Evolutionary conservation across 768 basidiomycete species (phyloP).

Genomic region (Cubamyces sp.): DNA sequence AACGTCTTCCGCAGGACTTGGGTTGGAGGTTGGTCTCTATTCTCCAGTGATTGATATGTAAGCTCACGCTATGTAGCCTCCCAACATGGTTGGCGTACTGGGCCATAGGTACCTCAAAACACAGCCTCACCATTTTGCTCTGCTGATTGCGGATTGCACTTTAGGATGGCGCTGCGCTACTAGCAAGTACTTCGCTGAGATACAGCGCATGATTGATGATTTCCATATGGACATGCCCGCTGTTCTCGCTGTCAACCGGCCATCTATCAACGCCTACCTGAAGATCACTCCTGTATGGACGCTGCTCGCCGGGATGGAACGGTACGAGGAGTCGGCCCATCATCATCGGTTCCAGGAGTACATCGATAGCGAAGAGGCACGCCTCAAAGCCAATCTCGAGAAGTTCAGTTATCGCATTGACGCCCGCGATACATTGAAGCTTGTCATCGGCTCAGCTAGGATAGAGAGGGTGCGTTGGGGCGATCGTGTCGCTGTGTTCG

Average conservation of each 20-base stretch:
- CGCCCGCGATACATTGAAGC: slow-evolving; percentile 32
- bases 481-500: too few relatives aligned
- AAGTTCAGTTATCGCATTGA: slow-evolving; percentile 36
- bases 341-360: slow-evolving; percentile 29
- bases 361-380: slow-evolving; percentile 31
- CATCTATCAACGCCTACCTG: neutral
- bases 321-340: neutral
- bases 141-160: neutral
- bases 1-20: slow-evolving; percentile 24
- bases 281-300: neutral
- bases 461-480: slow-evolving; percentile 32
- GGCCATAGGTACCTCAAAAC: slow-evolving; percentile 33
- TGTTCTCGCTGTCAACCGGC: neutral
- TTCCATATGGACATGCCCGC: neutral
- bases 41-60: too few relatives aligned
- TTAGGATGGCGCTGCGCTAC: slow-evolving; percentile 28
- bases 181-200: slow-evolving; percentile 15
- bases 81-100: slow-evolving; percentile 39
- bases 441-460: slow-evolving; percentile 33
- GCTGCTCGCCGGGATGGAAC: neutral
- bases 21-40: slow-evolving; percentile 35
- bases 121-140: neutral
- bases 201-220: slow-evolving; percentile 1
- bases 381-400: slow-evolving; percentile 30
- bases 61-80: slow-evolving; percentile 23